These are phyloP conservation scores for Paraphoma sp. DNA, from an alignment of 2,329 filamentous ascomycete species.

Conservation along the genomic window DNA sequence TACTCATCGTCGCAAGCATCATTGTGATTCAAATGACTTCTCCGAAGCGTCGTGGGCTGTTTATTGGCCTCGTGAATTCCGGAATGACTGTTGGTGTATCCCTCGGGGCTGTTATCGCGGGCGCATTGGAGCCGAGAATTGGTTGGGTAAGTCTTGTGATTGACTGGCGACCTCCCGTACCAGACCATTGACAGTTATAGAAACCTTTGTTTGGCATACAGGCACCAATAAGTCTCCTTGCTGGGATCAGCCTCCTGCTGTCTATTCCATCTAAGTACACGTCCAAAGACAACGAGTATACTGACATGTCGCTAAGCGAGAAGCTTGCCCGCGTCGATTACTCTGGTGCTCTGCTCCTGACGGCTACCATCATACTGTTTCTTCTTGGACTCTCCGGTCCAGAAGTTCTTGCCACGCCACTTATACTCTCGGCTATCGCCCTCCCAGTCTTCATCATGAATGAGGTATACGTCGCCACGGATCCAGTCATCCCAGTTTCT, in stretches of 20 bases:
- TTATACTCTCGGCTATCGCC: slow-evolving; percentile 64
- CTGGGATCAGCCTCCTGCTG: slow-evolving; percentile 68
- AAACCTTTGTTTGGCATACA: slow-evolving; percentile 77
- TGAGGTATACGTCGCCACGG: slow-evolving; percentile 67
- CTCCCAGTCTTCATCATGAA: slow-evolving; percentile 63
- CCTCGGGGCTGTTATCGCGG: slow-evolving; percentile 73
- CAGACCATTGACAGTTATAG: slow-evolving; percentile 33
- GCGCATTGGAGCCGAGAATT: slow-evolving; percentile 65
- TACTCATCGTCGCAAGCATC: slow-evolving; percentile 76
- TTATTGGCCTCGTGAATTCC: slow-evolving; percentile 76
- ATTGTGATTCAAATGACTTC: slow-evolving; percentile 76
- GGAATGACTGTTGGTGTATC: slow-evolving; percentile 75
- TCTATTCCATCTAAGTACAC: slow-evolving; percentile 64
- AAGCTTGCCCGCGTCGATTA: slow-evolving; percentile 77
- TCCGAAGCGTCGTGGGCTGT: slow-evolving; percentile 72
- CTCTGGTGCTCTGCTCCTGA: slow-evolving; percentile 66
- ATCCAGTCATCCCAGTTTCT: slow-evolving; percentile 77
- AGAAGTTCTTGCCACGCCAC: slow-evolving; percentile 64
- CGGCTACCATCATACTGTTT: slow-evolving; percentile 69
- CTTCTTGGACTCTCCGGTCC: slow-evolving; percentile 73
- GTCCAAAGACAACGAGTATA: slow-evolving; percentile 45
- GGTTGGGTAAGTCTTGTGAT: slow-evolving; percentile 59
- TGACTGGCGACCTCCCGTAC: background rate
- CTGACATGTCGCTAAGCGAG: slow-evolving; percentile 49
- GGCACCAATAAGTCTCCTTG: slow-evolving; percentile 66